A percentile compares a stretch with the other conserved stretches of the same genome.
Evolutionary conservation across 441 rosid species (phyloP).

Genomic region (California macrophylla): DNA sequence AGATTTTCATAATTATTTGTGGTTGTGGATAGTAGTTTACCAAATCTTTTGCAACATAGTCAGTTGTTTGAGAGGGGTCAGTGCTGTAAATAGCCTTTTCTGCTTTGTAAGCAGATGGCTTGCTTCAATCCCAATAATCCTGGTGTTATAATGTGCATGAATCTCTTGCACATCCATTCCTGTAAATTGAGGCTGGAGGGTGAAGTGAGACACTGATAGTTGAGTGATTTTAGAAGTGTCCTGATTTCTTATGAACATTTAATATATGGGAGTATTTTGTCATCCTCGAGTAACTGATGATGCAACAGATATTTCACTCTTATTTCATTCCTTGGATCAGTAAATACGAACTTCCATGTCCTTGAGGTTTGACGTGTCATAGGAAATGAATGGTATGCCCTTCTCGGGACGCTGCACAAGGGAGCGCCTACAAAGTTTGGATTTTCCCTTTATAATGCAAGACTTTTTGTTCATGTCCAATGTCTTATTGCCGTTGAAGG

Average conservation of each 20-base stretch:
- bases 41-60: neutral
- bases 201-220: neutral
- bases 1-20: neutral
- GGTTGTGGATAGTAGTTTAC: conserved; percentile 4
- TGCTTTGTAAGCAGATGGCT: neutral
- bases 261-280: neutral
- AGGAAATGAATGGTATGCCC: neutral
- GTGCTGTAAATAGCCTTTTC: neutral
- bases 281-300: neutral
- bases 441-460: neutral
- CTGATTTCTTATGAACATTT: neutral
- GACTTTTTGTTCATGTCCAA: neutral
- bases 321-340: neutral
- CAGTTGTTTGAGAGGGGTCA: neutral
- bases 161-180: neutral
- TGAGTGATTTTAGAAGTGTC: neutral
- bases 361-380: neutral
- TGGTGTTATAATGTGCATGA: neutral
- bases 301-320: neutral
- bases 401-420: neutral
- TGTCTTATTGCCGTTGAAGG: neutral
- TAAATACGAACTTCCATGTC: neutral
- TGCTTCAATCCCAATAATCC: neutral
- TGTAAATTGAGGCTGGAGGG: neutral
- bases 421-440: neutral